These are phyloP conservation scores for sunflower (Helianthus annuus) DNA, from an alignment of 129 eudicot species.

Conservation along the genomic window HanXRQr2.0-SUNRISE NC_035436.2:24097195-24097694, in stretches of 20 bases:
- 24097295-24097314: neutral
- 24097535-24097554: neutral
- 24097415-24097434: neutral
- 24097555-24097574: neutral
- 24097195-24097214: neutral
- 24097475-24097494: neutral
- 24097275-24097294: constrained; percentile 2
- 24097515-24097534: neutral
- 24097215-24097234: neutral
- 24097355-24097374: neutral
- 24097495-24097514: neutral
- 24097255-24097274: constrained; percentile 1
- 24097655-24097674: no score
- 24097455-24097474: neutral
- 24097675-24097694: no score
- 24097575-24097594: neutral
- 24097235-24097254: neutral
- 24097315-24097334: constrained; percentile 4
- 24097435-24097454: neutral
- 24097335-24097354: neutral
- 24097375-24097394: neutral
- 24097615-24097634: no score
- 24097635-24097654: no score
- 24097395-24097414: neutral
- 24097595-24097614: no score